These are phyloP conservation scores for Fusarium verrucosum DNA, from an alignment of 2,329 filamentous ascomycete genomes.

Conservation along the genomic window DNA sequence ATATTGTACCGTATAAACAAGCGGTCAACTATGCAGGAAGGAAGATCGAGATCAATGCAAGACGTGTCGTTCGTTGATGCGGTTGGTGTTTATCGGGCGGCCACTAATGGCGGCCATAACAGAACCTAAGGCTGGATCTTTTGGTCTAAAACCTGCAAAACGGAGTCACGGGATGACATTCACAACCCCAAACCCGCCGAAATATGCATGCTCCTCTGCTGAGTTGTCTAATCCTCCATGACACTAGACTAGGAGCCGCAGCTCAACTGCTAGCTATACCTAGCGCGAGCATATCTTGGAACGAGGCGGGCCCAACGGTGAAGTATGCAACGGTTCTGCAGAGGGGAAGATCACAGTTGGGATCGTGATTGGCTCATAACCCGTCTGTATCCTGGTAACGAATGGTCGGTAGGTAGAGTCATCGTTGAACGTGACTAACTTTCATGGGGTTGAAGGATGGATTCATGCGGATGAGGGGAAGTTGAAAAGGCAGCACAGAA, in stretches of 20 bases:
- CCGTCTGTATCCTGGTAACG: conserved; percentile 5
- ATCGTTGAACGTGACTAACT: conserved; percentile 22
- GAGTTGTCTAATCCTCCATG: conserved; percentile 21
- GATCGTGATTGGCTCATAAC: conserved; percentile 25
- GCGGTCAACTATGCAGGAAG: conserved; percentile 22
- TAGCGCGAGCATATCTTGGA: conserved; percentile 23
- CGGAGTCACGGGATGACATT: conserved; percentile 31
- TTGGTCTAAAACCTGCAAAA: conserved; percentile 26
- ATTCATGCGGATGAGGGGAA: conserved; percentile 20
- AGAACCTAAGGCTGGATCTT: neutral
- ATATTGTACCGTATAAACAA: no score
- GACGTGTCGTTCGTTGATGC: conserved; percentile 9
- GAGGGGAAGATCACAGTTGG: neutral
- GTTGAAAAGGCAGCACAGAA: neutral
- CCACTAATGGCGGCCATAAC: conserved; percentile 7
- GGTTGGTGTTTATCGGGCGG: conserved; percentile 16
- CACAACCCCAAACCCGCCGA: conserved; percentile 13
- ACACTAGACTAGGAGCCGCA: conserved; percentile 10
- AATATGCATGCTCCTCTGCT: conserved; percentile 23
- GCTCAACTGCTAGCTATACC: no score
- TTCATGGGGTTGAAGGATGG: conserved; percentile 11
- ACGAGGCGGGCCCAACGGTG: conserved; percentile 7
- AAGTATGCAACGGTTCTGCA: conserved; percentile 27
- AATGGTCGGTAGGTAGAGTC: conserved; percentile 23
- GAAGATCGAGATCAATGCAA: conserved; percentile 21